phyloP scores from a whole-genome alignment of 2,329 filamentous ascomycete genomes.

The Cladosporium sp. region DNA sequence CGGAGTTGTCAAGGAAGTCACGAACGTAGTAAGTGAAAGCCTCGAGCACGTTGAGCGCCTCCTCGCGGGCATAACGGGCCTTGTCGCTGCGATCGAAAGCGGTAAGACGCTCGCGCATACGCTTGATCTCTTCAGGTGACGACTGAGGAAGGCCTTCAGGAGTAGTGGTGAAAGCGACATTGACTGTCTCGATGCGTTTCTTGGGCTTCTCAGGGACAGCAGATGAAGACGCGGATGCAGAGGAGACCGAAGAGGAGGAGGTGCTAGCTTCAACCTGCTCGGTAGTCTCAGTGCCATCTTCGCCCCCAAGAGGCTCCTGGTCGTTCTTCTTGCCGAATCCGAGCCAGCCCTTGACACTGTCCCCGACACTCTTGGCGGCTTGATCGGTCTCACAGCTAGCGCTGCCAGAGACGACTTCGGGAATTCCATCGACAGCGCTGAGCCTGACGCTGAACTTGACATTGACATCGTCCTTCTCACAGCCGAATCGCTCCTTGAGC shows the following conservation, averaged over 20 bases:
- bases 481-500: conserved; percentile 74
- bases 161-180: conserved; percentile 44
- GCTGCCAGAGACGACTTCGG: conserved; percentile 69
- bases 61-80: conserved; percentile 71
- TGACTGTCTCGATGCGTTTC: conserved; percentile 50
- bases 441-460: conserved; percentile 76
- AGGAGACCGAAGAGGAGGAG: conserved; percentile 34
- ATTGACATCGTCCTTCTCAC: conserved; percentile 69
- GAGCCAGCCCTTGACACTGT: conserved; percentile 93
- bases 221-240: conserved; percentile 44
- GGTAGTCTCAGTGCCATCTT: conserved; percentile 45
- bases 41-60: conserved; percentile 89
- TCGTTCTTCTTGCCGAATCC: conserved; percentile 91
- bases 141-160: conserved; percentile 50
- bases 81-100: conserved; percentile 84
- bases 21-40: conserved; percentile 84
- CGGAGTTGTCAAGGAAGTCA: conserved; percentile 73
- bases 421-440: conserved; percentile 68
- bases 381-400: conserved; percentile 82
- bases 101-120: conserved; percentile 63
- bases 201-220: conserved; percentile 42
- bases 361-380: conserved; percentile 71
- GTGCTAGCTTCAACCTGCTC: conserved; percentile 39
- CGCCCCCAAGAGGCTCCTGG: conserved; percentile 64
- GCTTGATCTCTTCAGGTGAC: conserved; percentile 56